Base-by-base conservation (phyloP, 1,139 yeast species). In the Kluyveromyces marxianus region DNA sequence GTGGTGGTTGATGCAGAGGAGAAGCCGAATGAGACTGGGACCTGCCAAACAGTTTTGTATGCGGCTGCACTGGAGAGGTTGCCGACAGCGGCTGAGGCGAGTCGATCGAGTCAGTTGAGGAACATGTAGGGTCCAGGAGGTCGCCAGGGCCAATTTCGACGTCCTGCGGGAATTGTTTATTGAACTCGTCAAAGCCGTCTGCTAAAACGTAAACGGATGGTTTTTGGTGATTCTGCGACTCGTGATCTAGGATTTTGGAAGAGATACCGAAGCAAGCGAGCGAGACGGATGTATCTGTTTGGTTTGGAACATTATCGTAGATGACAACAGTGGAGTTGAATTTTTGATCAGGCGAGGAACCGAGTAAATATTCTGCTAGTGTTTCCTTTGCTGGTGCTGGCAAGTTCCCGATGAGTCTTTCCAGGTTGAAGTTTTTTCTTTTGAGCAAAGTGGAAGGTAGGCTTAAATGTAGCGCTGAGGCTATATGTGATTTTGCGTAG, bases 391-490 rank as follows among this genome's bases (percentile, higher is more conserved):
- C 81, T 41, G 58, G 42, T 3, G 53, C 41, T 2, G 68, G 59
- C 46, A 64, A 51, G 50, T 62, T 67, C 37, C 57, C 61, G 25
- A 69, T 41, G 55, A 65, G 60, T 75, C 53, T 82, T 66, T 47
- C 68, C 53, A 85, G 67, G 21, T 76, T 75, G 57, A 82, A 85
- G 48, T 77, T 79, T 35, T 77, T 71, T 51, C 96, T 74, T 59
- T 83, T 83, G 52, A 87, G 67, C 41, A 87, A 69, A 1, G 95
- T 86, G 24, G 92, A 79, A 1, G 95, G 95, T 26, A 86, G 68
- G 57, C 90, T 83, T 33, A 86, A 73, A 58, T 83, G 83, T 39
- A 83, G 67, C 1, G 95, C 75, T 40, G 72, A 66, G n/a, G 55
- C 56, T 14, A 87, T 59, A 48, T 81, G 81, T 3, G 71, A 59